A percentile compares a stretch with the other conserved stretches of the same genome.
Conservation (phyloP, 345 rosid species). For the Cochlearia excelsa region DNA sequence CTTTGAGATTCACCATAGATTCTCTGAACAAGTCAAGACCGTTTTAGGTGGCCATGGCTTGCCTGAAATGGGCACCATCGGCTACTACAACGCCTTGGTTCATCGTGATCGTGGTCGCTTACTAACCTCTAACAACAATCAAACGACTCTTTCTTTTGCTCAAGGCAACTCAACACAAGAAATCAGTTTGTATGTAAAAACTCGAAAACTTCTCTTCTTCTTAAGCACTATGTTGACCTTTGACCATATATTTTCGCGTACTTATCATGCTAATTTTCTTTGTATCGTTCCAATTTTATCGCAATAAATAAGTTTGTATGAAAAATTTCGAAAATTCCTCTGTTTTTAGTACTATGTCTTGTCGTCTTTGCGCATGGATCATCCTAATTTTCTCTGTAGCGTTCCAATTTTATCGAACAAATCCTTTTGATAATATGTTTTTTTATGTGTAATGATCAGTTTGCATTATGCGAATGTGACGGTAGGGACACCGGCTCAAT, state of each 20-base stretch:
- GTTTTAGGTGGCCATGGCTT: conserved; percentile 56
- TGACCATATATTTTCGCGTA: no score
- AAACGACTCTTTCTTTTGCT: conserved; percentile 59
- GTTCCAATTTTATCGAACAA: no score
- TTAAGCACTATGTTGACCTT: no score
- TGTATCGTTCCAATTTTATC: no score
- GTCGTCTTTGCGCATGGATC: no score
- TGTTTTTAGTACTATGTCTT: no score
- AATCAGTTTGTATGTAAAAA: conserved; percentile 43
- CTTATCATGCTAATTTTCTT: no score
- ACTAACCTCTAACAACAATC: conserved; percentile 44
- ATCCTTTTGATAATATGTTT: conserved; percentile 1
- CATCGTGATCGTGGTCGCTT: conserved; percentile 76
- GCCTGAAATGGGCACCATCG: conserved; percentile 63
- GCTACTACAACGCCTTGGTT: conserved; percentile 59
- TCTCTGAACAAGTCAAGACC: conserved; percentile 73
- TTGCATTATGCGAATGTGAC: conserved; percentile 84
- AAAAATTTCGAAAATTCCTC: no score
- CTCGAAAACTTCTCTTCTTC: no score
- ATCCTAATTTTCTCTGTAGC: no score
- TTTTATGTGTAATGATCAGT: conserved; percentile 40
- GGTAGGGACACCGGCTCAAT: conserved; percentile 70
- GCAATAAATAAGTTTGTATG: no score
- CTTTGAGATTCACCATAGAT: conserved; percentile 72
- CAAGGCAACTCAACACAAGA: conserved; percentile 61